These are phyloP conservation scores for Piper betle DNA, from an alignment of 164 flowering plant genomes.

Conservation along the genomic window DNA sequence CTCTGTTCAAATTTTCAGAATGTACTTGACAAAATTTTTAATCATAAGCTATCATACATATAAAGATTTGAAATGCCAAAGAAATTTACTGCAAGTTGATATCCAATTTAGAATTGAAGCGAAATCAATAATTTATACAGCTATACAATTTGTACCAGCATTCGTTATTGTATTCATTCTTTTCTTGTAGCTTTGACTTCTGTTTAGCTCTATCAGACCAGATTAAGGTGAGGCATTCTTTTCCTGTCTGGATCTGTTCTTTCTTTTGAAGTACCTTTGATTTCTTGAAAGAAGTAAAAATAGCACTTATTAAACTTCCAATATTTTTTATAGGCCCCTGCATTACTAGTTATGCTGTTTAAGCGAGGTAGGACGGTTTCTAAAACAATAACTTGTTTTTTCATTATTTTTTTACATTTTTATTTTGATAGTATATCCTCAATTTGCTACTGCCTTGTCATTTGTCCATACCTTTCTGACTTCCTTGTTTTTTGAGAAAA, in stretches of 20 bases:
- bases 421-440: background rate
- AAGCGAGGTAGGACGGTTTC: conserved; percentile 33
- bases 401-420: too few species aligned
- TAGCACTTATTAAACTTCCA: background rate
- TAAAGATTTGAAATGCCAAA: too few species aligned
- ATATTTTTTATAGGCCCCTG: conserved; percentile 69
- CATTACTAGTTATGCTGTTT: conserved; percentile 61
- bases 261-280: background rate
- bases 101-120: too few species aligned
- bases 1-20: too few species aligned
- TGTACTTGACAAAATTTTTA: too few species aligned
- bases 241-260: too few species aligned
- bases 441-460: background rate
- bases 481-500: background rate
- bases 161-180: background rate
- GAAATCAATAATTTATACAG: too few species aligned
- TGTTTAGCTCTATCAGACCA: conserved; percentile 37
- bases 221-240: conserved; percentile 45
- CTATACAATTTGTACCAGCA: background rate
- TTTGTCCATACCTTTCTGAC: too few species aligned
- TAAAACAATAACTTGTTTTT: too few species aligned
- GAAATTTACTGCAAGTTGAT: too few species aligned
- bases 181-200: background rate
- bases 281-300: background rate
- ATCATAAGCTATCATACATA: too few species aligned